These are phyloP conservation scores for Acarospora socialis DNA, from an alignment of 2,329 filamentous ascomycete species.

Conservation along the genomic window DNA sequence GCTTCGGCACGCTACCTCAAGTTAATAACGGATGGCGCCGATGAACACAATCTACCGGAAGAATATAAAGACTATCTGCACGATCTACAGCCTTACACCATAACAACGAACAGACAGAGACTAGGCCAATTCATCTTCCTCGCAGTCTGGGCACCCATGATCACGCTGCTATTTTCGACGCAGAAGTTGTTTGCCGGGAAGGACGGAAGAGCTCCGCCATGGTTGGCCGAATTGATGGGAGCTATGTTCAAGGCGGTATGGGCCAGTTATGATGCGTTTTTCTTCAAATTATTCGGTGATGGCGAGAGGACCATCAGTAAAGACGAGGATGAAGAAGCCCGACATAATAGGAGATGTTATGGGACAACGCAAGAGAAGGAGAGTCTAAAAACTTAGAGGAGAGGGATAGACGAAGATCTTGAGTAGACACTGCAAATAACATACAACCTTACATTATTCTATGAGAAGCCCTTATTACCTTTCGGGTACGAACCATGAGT, in stretches of 20 bases:
- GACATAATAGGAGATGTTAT: no score
- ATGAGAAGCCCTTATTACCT: no score
- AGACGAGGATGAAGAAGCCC: conserved; percentile 7
- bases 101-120: conserved; percentile 52
- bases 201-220: conserved; percentile 52
- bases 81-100: conserved; percentile 53
- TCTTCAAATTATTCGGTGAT: conserved; percentile 63
- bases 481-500: no score
- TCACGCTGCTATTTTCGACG: conserved; percentile 40
- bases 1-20: conserved; percentile 72
- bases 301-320: conserved; percentile 52
- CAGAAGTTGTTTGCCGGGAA: conserved; percentile 44
- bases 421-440: no score
- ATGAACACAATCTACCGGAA: conserved; percentile 63
- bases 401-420: no score
- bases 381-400: no score
- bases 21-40: conserved; percentile 62
- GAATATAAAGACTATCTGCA: conserved; percentile 65
- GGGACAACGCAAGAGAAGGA: no score
- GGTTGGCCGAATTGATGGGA: conserved; percentile 43
- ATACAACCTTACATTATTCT: no score
- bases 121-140: conserved; percentile 52
- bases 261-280: conserved; percentile 48
- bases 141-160: conserved; percentile 41
- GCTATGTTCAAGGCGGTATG: conserved; percentile 45